Base-by-base conservation (phyloP, 768 basidiomycete genomes). In the Candolleomyces aberdarensis region DNA sequence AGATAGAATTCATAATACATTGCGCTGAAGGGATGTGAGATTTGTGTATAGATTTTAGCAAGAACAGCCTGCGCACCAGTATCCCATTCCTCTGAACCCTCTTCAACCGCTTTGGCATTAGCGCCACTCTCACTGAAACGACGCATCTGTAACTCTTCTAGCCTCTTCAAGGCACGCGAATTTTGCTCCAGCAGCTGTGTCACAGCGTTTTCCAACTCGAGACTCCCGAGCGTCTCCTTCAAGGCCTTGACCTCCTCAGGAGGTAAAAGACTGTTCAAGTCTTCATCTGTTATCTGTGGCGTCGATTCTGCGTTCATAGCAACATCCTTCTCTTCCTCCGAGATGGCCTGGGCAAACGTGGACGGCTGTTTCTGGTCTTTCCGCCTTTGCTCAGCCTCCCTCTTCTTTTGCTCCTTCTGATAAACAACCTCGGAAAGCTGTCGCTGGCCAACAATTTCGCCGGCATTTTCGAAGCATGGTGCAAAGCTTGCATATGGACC, bases 1-100 rank as follows among this genome's bases (percentile, higher is more conserved):
- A 77, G 57, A 94, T 78, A 11, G 92, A 91, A 58, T 88, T 80
- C 58, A 88, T 67, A 59, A 93, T 91, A 58, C 84, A 79, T 70
- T 88, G 85, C 20, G 92, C 92, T 59, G 57, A 57, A 66, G 49
- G 36, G 55, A 63, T 47, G 36, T 55, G 60, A 66, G 67, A 62
- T 46, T 61, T 57, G 58, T 41, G 62, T 40, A 60, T 64, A 41
- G 49, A 31, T 32, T 41, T 53, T 56, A 57, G 62, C 61, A 57
- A 46, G 46, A 40, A 56, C 50, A 54, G 39, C 59, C 58, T 46
- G 72, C 87, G 64, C 68, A 92, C 92, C 92, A 62, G 83, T 84
- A 64, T 91, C 86, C 88, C 88, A 92, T 70, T 94, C 92, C 71
- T 92, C 91, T 11, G 89, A 88, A 39, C 80, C 88, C 68, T 85